Base-by-base conservation (phyloP, 495 filamentous ascomycete species). In the Wilcoxina mikolae region DNA sequence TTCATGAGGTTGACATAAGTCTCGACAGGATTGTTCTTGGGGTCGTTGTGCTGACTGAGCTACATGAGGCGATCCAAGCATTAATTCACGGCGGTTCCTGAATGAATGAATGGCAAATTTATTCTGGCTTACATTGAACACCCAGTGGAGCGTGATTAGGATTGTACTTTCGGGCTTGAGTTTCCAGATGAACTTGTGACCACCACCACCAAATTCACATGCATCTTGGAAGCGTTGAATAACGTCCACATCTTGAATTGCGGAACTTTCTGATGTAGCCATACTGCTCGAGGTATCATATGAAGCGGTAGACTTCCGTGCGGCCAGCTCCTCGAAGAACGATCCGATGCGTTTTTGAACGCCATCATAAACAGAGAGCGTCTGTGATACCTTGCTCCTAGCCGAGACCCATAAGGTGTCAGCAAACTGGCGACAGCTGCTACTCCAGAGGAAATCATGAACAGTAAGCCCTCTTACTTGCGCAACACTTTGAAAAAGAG, bases 1-100 rank as follows among this genome's bases (percentile, higher is more conserved):
- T 63, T 63, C 41, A 63, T 55, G 0, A 63, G 31, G 52, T 63
- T 63, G n/a, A 63, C 45, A 22, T 61, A 63, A n/a, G 58, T 27
- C 46, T 48, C 47, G 1, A 50, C 51, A 10, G 55, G 53, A 9
- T 55, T 22, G 4, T 52, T 31, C 20, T 52, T 26, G 20, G 15
- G 25, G 25, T 41, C 23, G 12, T 46, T 51, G 1, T 47, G 31
- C 24, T 17, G 24, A 15, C 10, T 56, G 5, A 61, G 41, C 24
- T 54, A 24, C 26, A 3, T 9, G 2, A 4, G 4, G 33, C 2
- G 15, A 50, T 17, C 12, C 22, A 11, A 46, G 24, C 43, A 46
- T 39, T 39, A 12, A 46, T 46, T 46, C 7, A 3, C 3, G 9
- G 43, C 22, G 12, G 47, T 3, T n/a, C 17, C 2, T 1, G n/a